A percentile compares a stretch with the other conserved stretches of the same genome.
Evolutionary conservation across 225 moss, liverwort and hornwort species (phyloP).

Genomic region (Marchantia polymorpha): DNA sequence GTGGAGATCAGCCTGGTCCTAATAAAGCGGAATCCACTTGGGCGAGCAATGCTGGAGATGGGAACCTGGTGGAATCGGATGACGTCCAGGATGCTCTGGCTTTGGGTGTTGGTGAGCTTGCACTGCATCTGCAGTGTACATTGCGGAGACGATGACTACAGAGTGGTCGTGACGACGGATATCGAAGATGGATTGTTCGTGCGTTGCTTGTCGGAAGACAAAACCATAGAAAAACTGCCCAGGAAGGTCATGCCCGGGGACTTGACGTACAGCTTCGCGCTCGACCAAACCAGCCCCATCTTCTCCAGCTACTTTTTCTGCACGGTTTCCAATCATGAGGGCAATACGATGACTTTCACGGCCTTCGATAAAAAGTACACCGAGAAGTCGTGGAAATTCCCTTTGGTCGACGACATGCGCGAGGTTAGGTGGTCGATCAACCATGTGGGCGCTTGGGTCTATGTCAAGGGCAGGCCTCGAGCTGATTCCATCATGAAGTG

Average conservation of each 20-base stretch:
- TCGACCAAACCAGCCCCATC: slow-evolving; percentile 27
- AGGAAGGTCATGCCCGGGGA: slow-evolving; percentile 35
- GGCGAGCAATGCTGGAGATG: not conserved
- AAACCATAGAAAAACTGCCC: slow-evolving; percentile 23
- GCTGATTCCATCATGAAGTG: slow-evolving; percentile 41
- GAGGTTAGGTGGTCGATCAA: slow-evolving; percentile 43
- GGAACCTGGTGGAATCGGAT: not conserved
- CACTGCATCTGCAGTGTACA: not conserved
- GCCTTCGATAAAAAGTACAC: slow-evolving; percentile 28
- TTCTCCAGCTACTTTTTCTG: slow-evolving; percentile 26
- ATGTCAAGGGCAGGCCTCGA: slow-evolving; percentile 33
- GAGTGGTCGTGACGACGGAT: slow-evolving; percentile 39
- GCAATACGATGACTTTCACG: slow-evolving; percentile 39
- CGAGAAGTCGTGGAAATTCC: slow-evolving; percentile 41
- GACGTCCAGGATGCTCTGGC: not conserved
- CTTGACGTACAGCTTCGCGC: slow-evolving; percentile 29
- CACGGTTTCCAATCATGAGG: slow-evolving; percentile 28
- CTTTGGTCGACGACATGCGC: slow-evolving; percentile 25
- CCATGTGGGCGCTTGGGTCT: slow-evolving; percentile 40
- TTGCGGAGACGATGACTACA: slow-evolving; percentile 31
- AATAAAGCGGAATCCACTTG: not conserved
- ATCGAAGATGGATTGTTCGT: slow-evolving; percentile 34
- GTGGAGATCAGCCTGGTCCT: not conserved
- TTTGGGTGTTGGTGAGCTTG: not conserved
- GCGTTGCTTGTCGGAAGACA: slow-evolving; percentile 32